Evolutionary conservation across 2,329 filamentous ascomycete species (phyloP).

Genomic region (Daldinia sp.): DNA sequence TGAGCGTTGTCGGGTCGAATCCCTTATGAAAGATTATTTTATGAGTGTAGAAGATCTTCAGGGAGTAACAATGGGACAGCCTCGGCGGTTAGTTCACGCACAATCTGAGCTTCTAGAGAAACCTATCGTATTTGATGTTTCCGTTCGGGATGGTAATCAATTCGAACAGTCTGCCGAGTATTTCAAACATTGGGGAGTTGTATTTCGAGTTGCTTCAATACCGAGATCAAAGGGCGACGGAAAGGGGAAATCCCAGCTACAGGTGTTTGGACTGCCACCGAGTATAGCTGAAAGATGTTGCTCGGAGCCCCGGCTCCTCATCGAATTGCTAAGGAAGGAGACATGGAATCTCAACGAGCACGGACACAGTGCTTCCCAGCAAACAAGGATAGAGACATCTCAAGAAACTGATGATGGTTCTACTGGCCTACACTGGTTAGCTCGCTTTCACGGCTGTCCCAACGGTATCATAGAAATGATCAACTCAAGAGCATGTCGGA

Average conservation of each 20-base stretch:
- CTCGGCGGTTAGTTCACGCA: conserved; percentile 30
- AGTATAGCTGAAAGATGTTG: conserved; percentile 80
- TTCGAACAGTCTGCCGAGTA: conserved; percentile 62
- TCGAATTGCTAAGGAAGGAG: conserved; percentile 78
- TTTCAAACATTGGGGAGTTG: conserved; percentile 79
- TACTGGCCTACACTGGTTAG: conserved; percentile 60
- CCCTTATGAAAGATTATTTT: conserved; percentile 67
- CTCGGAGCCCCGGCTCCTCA: conserved; percentile 73
- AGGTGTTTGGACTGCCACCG: conserved; percentile 69
- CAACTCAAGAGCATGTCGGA: conserved; percentile 78
- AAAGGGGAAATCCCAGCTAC: conserved; percentile 47
- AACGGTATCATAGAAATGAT: conserved; percentile 77
- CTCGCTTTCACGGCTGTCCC: conserved; percentile 74
- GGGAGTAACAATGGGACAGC: background rate
- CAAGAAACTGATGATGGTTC: conserved; percentile 8
- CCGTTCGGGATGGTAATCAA: conserved; percentile 65
- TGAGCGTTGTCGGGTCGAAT: conserved; percentile 83
- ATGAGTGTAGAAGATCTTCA: conserved; percentile 7
- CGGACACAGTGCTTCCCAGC: conserved; percentile 26
- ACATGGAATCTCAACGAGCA: conserved; percentile 71
- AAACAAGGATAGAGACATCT: background rate
- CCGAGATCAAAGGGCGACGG: conserved; percentile 5
- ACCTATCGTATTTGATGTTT: conserved; percentile 71
- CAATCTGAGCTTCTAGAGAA: conserved; percentile 54
- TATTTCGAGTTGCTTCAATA: conserved; percentile 59